Conservation (phyloP, 441 rosid genomes). For the Adansonia rubrostipa region DNA sequence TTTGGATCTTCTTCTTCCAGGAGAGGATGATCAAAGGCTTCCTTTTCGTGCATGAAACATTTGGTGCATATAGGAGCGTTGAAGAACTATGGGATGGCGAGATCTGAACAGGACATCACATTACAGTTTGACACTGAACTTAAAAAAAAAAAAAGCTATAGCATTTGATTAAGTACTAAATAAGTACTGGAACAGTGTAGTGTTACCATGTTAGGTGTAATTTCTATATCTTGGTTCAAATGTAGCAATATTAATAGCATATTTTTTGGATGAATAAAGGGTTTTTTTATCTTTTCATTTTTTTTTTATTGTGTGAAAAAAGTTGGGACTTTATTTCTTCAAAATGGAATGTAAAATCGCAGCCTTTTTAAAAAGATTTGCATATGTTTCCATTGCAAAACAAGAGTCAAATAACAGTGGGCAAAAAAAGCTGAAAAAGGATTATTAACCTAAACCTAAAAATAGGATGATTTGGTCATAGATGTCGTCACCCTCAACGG, state of each 20-base stretch:
- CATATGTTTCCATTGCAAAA: not conserved
- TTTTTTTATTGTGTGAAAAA: not conserved
- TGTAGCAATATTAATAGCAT: not conserved
- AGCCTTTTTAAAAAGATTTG: not conserved
- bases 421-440: not conserved
- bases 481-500: not conserved
- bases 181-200: not conserved
- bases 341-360: not conserved
- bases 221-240: not conserved
- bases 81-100: conserved; percentile 62
- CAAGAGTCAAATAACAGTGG: not conserved
- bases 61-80: conserved; percentile 43
- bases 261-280: not conserved
- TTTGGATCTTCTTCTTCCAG: conserved; percentile 29
- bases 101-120: conserved; percentile 18
- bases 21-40: conserved; percentile 38
- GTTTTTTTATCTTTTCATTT: not conserved
- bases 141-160: too few species aligned
- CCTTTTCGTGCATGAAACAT: conserved; percentile 41
- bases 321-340: not conserved
- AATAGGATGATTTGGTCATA: not conserved
- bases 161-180: not conserved
- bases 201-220: not conserved
- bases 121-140: too few species aligned
- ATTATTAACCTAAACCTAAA: not conserved